Percentiles rank a stretch among this genome's conserved stretches.
phyloP scores from a whole-genome alignment of 345 rosid genomes.

The Camelina laxa region DNA sequence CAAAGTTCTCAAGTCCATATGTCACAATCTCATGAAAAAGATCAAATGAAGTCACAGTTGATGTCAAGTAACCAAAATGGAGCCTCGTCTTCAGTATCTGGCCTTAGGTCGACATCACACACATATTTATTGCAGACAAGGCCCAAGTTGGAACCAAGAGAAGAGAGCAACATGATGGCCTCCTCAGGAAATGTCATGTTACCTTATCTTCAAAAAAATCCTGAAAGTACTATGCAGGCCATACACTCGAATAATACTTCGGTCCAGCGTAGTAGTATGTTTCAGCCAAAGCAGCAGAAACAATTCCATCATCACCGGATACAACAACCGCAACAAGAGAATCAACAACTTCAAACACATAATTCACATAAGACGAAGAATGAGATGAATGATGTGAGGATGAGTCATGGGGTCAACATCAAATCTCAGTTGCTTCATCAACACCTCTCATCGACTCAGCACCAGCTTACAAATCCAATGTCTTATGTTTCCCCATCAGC shows the following conservation, averaged over 20 bases:
- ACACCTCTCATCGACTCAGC: conserved; percentile 55
- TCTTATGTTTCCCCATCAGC: conserved; percentile 65
- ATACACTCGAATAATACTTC: conserved; percentile 47
- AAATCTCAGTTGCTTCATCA: conserved; percentile 66
- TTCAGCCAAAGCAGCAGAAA: conserved; percentile 58
- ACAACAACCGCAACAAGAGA: conserved; percentile 50
- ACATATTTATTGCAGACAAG: conserved; percentile 47
- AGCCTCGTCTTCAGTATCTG: conserved; percentile 52
- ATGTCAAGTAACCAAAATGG: conserved; percentile 45
- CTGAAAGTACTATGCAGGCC: conserved; percentile 49
- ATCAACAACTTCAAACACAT: conserved; percentile 53
- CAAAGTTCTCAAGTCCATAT: conserved; percentile 53
- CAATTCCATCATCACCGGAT: conserved; percentile 55
- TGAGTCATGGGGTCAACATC: conserved; percentile 59
- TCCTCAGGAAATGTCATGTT: conserved; percentile 52
- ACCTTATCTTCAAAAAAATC: conserved; percentile 43
- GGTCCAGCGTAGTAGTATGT: conserved; percentile 60
- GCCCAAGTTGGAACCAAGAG: conserved; percentile 53
- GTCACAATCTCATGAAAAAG: conserved; percentile 36
- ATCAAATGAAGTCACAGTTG: conserved; percentile 55
- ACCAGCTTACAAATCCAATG: conserved; percentile 45
- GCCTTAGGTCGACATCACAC: conserved; percentile 44
- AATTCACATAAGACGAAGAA: conserved; percentile 54
- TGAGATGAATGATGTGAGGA: conserved; percentile 68
- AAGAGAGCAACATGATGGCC: conserved; percentile 43